Percentiles rank a stretch among this genome's conserved stretches.
Evolutionary conservation across 2,329 filamentous ascomycete species (phyloP).

Genomic region (Apiospora phragmitis): DNA sequence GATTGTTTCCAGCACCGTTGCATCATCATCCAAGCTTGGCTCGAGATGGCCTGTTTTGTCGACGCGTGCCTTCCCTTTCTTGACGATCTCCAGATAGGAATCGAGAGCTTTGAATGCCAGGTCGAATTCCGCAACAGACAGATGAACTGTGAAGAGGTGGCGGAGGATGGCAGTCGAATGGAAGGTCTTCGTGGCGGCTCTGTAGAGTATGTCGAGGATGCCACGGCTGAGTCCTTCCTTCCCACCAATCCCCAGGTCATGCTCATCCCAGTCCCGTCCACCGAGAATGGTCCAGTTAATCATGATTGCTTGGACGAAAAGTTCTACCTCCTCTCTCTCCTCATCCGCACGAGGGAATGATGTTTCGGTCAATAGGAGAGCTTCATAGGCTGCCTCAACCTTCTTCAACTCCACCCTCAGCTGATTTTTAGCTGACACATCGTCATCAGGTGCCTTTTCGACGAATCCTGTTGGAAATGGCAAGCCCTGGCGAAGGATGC

Average conservation of each 20-base stretch:
- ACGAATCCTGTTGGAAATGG: conserved; percentile 56
- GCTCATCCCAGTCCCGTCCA: conserved; percentile 76
- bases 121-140: conserved; percentile 87
- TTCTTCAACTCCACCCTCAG: conserved; percentile 76
- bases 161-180: conserved; percentile 89
- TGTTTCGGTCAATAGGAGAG: conserved; percentile 73
- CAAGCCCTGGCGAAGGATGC: conserved; percentile 68
- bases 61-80: conserved; percentile 79
- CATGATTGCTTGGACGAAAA: conserved; percentile 77
- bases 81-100: conserved; percentile 87
- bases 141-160: conserved; percentile 83
- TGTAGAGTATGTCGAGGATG: conserved; percentile 85
- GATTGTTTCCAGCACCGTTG: conserved; percentile 73
- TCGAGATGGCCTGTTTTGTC: conserved; percentile 75
- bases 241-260: conserved; percentile 79
- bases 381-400: conserved; percentile 79
- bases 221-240: conserved; percentile 73
- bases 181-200: conserved; percentile 88
- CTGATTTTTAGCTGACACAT: conserved; percentile 58
- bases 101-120: conserved; percentile 88
- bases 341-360: conserved; percentile 84
- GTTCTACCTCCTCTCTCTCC: conserved; percentile 75
- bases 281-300: conserved; percentile 84
- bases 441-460: conserved; percentile 44
- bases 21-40: conserved; percentile 74